Evolutionary conservation across 441 rosid genomes (phyloP).

Genomic region (Adansonia gregorii): DNA sequence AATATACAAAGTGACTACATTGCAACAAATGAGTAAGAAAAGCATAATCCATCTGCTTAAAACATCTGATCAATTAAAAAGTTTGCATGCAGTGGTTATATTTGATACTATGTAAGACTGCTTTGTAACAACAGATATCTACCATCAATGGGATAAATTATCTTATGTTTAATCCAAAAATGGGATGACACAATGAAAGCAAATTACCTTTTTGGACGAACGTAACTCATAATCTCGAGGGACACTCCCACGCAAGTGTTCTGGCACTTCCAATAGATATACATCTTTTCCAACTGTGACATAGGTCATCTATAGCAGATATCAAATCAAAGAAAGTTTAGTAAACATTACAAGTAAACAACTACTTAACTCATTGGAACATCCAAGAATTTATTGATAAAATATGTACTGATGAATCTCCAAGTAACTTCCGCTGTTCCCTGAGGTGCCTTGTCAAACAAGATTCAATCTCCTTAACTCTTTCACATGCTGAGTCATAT

Average conservation of each 20-base stretch:
- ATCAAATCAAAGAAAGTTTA: slow-evolving; percentile 30
- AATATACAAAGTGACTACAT: not conserved
- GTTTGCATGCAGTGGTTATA: not conserved
- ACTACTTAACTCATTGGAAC: slow-evolving; percentile 22
- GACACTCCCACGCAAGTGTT: slow-evolving; percentile 68
- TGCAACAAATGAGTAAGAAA: slow-evolving; percentile 14
- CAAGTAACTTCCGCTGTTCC: slow-evolving; percentile 84
- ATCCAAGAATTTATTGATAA: slow-evolving; percentile 26
- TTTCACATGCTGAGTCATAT: slow-evolving; percentile 75
- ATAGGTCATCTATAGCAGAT: slow-evolving; percentile 67
- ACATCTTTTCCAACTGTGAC: slow-evolving; percentile 92
- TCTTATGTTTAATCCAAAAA: slow-evolving; percentile 1
- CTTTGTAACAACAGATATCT: slow-evolving; percentile 7
- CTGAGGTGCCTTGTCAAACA: slow-evolving; percentile 72
- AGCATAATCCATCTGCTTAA: slow-evolving; percentile 3
- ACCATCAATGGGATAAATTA: slow-evolving; percentile 9
- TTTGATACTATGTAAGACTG: not conserved
- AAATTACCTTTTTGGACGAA: slow-evolving; percentile 88
- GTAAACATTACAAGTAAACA: slow-evolving; percentile 21
- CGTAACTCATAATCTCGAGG: slow-evolving; percentile 90
- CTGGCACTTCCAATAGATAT: slow-evolving; percentile 88
- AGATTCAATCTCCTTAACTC: slow-evolving; percentile 60
- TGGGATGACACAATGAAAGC: not conserved
- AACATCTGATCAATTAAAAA: not conserved
- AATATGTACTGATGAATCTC: slow-evolving; percentile 74